Percentiles rank a stretch among this genome's conserved stretches.
These are phyloP conservation scores for Lachancea fermentati DNA, from an alignment of 805 yeast species.

Conservation along the genomic window DNA sequence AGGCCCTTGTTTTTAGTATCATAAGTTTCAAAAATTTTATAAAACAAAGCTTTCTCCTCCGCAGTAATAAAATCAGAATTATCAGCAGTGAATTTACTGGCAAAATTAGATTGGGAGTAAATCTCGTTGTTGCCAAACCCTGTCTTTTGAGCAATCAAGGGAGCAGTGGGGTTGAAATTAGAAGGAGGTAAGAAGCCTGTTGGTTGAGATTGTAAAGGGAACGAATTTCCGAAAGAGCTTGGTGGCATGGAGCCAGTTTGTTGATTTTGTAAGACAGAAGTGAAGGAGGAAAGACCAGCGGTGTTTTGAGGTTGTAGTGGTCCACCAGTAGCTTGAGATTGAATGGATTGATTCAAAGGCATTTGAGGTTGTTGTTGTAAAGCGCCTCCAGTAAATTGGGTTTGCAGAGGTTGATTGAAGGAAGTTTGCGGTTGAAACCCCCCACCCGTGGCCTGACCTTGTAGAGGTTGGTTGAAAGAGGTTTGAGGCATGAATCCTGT, in stretches of 20 bases:
- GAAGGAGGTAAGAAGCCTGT: constrained; percentile 60
- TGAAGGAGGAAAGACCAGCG: background rate
- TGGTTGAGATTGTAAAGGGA: constrained; percentile 50
- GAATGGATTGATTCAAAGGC: constrained; percentile 27
- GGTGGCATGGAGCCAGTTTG: constrained; percentile 43
- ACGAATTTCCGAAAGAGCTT: constrained; percentile 26
- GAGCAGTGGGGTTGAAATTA: constrained; percentile 29
- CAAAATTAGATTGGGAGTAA: constrained; percentile 33
- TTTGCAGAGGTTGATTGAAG: constrained; percentile 25
- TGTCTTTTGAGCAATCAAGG: constrained; percentile 39
- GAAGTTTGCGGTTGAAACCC: constrained; percentile 26
- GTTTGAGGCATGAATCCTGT: constrained; percentile 33
- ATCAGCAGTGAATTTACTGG: constrained; percentile 32
- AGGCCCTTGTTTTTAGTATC: constrained; percentile 63
- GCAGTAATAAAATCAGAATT: constrained; percentile 68
- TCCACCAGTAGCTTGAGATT: constrained; percentile 37
- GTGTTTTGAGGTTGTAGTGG: constrained; percentile 21
- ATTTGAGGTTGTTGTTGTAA: constrained; percentile 28
- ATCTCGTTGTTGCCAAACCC: constrained; percentile 41
- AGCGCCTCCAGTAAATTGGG: constrained; percentile 1
- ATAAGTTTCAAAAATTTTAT: constrained; percentile 84
- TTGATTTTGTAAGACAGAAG: constrained; percentile 28
- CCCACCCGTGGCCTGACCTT: constrained; percentile 17
- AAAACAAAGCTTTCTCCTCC: constrained; percentile 81
- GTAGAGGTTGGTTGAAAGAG: constrained; percentile 30